Conservation (phyloP, 495 filamentous ascomycete species). For the Aspergillus saccharolyticus region DNA sequence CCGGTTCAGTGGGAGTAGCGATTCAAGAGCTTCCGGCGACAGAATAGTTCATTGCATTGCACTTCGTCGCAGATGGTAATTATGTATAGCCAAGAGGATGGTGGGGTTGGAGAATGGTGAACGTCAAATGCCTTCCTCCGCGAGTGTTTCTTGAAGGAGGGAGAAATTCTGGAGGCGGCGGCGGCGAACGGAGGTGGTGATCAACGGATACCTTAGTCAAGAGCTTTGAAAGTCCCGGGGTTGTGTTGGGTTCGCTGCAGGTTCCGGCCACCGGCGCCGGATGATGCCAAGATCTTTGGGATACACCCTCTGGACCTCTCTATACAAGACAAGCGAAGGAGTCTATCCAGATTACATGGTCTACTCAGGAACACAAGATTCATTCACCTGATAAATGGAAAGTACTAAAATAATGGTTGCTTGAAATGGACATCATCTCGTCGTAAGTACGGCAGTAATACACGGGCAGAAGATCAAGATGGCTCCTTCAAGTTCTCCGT, state of each 20-base stretch:
- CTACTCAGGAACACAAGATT: neutral
- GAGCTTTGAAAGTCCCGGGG: conserved; percentile 4
- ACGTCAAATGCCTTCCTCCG: neutral
- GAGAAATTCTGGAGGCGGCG: conserved; percentile 5
- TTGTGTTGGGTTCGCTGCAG: neutral
- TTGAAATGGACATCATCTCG: neutral
- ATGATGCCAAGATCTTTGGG: conserved; percentile 18
- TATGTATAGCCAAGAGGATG: neutral
- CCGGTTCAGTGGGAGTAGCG: conserved; percentile 22
- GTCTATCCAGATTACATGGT: neutral
- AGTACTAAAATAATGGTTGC: neutral
- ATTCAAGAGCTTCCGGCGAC: conserved; percentile 24
- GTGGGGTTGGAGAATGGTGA: neutral
- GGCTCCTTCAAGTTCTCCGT: conserved; percentile 84
- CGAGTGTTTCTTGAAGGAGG: neutral
- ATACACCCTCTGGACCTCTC: neutral
- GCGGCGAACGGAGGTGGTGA: neutral
- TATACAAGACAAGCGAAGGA: neutral
- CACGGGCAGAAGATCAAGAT: conserved; percentile 18
- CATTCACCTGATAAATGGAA: neutral
- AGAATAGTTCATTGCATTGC: conserved; percentile 31
- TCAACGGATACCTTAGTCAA: neutral
- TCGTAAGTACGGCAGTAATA: neutral
- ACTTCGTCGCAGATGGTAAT: conserved; percentile 14
- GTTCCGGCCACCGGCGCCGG: conserved; percentile 14